Evolutionary conservation across 805 yeast species (phyloP), one percentile per base, ranked within the genome.

Genomic region (Nakazawaea anatomiae): DNA sequence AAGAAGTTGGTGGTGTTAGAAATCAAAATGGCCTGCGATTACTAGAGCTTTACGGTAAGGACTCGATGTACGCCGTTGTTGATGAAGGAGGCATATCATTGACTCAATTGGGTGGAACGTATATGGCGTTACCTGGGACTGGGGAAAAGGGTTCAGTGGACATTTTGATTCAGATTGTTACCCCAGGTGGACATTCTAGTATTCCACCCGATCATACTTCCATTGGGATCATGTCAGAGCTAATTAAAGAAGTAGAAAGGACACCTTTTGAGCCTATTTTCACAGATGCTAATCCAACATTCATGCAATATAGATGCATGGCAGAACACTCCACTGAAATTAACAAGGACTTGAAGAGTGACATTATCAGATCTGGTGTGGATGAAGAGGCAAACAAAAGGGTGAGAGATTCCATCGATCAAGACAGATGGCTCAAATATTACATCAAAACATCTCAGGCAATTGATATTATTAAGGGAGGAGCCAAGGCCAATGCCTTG

Each of bases 171-270:
- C 70, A 67, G 27, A 58, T 76, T 38, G 67, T 57, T 43, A 70
- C 77, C 6, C 76, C 75, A 5, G 82, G 81, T 28, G 81, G 81
- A 0, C 82, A 76, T 58, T 74, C 80, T 0, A 72, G 77, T 0
- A 62, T 75, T 18, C 81, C 82, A 4, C 79, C 77, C 14, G 62
- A 67, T 25, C 77, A 75, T 57, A 75, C 81, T 0, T 61, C 73
- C 1, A 76, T 76, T 56, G 81, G 82, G 0, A 65, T 75, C 3
- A 61, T 75, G 60, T 67, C 77, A 4, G 68, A 70, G 51, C 61
- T 77, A 51, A 65, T 75, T 18, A 65, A 59, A 27, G 59, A 56
- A 40, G 62, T 75, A 42, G 81, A 77, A 52, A 64, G 61, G 14
- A 50, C 50, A n/a, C 70, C 60, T 38, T 75, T 65, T 52, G 61